Conservation (phyloP, 2,329 filamentous ascomycete genomes). For the Apiospora rasikravindrae region DNA sequence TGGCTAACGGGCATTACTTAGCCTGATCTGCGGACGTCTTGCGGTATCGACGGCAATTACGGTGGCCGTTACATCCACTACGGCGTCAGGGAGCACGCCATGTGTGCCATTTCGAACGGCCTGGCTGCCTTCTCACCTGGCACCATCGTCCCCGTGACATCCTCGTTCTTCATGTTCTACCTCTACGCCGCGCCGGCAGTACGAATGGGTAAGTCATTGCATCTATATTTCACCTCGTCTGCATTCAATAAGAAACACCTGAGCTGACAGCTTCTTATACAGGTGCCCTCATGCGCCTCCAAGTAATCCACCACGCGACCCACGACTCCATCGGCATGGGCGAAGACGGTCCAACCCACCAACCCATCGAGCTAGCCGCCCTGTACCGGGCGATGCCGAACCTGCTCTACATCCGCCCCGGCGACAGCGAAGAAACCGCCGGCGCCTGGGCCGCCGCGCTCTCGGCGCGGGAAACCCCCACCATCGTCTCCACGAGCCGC, state of each 20-base stretch:
- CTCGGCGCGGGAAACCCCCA: conserved; percentile 38
- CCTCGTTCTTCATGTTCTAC: conserved; percentile 65
- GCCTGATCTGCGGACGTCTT: conserved; percentile 29
- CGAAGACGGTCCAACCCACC: conserved; percentile 61
- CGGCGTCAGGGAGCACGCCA: conserved; percentile 66
- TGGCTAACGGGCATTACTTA: neutral
- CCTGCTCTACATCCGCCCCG: conserved; percentile 56
- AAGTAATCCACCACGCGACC: conserved; percentile 57
- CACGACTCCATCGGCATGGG: conserved; percentile 60
- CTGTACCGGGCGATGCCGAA: conserved; percentile 62
- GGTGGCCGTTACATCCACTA: conserved; percentile 46
- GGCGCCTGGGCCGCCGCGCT: conserved; percentile 51
- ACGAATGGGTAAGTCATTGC: conserved; percentile 47
- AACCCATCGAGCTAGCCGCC: conserved; percentile 56
- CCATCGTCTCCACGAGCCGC: conserved; percentile 50
- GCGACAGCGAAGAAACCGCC: conserved; percentile 57
- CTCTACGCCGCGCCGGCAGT: conserved; percentile 54
- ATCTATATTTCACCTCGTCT: neutral
- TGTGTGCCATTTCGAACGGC: conserved; percentile 63
- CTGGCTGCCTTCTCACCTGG: conserved; percentile 58
- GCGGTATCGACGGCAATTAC: conserved; percentile 28
- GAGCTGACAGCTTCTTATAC: neutral
- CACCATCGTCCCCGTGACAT: conserved; percentile 60
- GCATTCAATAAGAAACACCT: too few relatives aligned
- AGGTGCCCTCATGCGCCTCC: conserved; percentile 52